Evolutionary conservation across 176 grass and related monocot genomes (phyloP), one percentile per base, ranked within the genome.

Genomic region (Neostapfia colusana): DNA sequence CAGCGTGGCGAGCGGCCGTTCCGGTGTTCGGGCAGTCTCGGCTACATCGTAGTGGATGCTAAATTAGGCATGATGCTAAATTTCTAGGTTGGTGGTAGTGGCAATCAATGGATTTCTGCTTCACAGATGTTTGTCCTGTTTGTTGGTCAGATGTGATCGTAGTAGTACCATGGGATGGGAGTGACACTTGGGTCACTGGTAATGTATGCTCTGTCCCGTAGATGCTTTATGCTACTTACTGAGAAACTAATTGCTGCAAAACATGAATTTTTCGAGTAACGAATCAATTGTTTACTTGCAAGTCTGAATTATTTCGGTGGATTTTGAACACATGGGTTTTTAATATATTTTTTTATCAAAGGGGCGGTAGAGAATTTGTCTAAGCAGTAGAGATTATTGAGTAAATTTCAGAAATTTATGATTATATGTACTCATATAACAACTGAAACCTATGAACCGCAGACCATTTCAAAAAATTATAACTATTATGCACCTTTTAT

Each of bases 71-170:
- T 39, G 31, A 2, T 31, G 24, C 4, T 74, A 0, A 10, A 35
- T 3, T 50, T 23, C 14, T 4, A 37, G 35, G 21, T 6, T 63
- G 35, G 27, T 66, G 76, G 23, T 85, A 67, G 82, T 13, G 73
- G 86, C 92, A 95, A 91, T n/a, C 73, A 89, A 31, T 55, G 80
- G 70, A 70, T 89, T 89, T 77, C 85, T 83, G 63, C 73, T 83
- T 81, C 48, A 64, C 26, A 71, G 23, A 74, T 86, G 70, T 86
- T 59, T 62, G 28, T 18, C 17, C 10, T 21, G 31, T 84, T 66
- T 85, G 65, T 81, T 87, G 76, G 84, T 86, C 72, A 62, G 55
- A 69, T 78, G 31, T 31, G 31, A 31, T 31, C 31, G 31, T 31
- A 31, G 31, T 11, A 26, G 21, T 58, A 25, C 23, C 79, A 48